These are phyloP conservation scores for Penicillium longicatenatum DNA, from an alignment of 495 filamentous ascomycete genomes.

Conservation along the genomic window DNA sequence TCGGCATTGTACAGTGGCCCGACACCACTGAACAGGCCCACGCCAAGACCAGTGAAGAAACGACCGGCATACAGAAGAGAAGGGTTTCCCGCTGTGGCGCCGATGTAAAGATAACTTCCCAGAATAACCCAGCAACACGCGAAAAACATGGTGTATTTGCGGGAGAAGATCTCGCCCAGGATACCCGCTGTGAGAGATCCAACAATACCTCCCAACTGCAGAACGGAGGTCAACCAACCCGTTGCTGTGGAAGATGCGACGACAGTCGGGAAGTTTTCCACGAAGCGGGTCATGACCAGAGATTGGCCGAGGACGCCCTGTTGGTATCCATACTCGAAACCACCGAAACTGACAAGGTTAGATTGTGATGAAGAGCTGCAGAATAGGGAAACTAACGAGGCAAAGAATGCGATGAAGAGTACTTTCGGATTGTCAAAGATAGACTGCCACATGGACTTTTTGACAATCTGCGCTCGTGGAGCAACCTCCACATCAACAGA, in stretches of 20 bases:
- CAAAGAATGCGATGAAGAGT: slow-evolving; percentile 46
- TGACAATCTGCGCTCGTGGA: slow-evolving; percentile 24
- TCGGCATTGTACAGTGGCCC: slow-evolving; percentile 74
- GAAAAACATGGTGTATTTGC: slow-evolving; percentile 70
- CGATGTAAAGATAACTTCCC: slow-evolving; percentile 55
- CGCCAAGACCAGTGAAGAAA: slow-evolving; percentile 67
- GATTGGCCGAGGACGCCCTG: slow-evolving; percentile 48
- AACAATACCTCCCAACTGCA: slow-evolving; percentile 76
- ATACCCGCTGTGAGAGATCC: slow-evolving; percentile 62
- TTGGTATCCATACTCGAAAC: slow-evolving; percentile 51
- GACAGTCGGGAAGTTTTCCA: slow-evolving; percentile 43
- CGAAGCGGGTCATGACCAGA: slow-evolving; percentile 46
- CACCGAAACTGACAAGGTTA: slow-evolving; percentile 34
- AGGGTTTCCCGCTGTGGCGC: slow-evolving; percentile 57
- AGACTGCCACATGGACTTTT: slow-evolving; percentile 37
- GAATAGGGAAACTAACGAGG: slow-evolving; percentile 31
- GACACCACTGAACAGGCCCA: slow-evolving; percentile 59
- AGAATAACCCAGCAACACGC: slow-evolving; percentile 69
- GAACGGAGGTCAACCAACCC: slow-evolving; percentile 54
- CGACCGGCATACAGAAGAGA: slow-evolving; percentile 66
- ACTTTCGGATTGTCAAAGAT: slow-evolving; percentile 40
- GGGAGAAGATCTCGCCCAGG: slow-evolving; percentile 63
- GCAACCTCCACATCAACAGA: slow-evolving; percentile 24
- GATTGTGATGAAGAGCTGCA: neutral
- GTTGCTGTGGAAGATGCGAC: slow-evolving; percentile 41